Evolutionary conservation across 352 stramenopile species (phyloP).

Genomic region (Phytophthora foliorum): DNA sequence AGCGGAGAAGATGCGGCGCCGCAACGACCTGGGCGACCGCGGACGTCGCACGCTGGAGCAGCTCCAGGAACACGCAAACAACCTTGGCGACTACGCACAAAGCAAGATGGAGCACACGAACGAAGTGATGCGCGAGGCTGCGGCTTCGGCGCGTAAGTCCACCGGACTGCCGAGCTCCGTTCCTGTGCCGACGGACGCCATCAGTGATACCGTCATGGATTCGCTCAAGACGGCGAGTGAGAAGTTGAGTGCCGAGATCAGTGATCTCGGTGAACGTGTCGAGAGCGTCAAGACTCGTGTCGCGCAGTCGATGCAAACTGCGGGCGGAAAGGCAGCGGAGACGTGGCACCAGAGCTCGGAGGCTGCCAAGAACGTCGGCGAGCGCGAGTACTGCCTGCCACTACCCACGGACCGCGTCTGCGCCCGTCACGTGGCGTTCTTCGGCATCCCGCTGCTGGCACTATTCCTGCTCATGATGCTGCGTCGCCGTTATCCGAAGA

Average conservation of each 20-base stretch:
- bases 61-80: slow-evolving; percentile 50
- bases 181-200: slow-evolving; percentile 27
- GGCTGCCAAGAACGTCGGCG: slow-evolving; percentile 48
- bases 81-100: slow-evolving; percentile 56
- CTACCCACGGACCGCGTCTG: slow-evolving; percentile 57
- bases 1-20: slow-evolving; percentile 33
- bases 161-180: slow-evolving; percentile 19
- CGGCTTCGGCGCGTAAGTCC: slow-evolving; percentile 31
- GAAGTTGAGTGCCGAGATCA: slow-evolving; percentile 46
- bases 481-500: slow-evolving; percentile 73
- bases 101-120: slow-evolving; percentile 59
- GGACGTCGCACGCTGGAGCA: slow-evolving; percentile 47
- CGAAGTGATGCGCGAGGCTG: slow-evolving; percentile 48
- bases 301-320: slow-evolving; percentile 50
- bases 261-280: slow-evolving; percentile 38
- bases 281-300: slow-evolving; percentile 67
- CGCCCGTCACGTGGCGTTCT: slow-evolving; percentile 51
- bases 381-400: slow-evolving; percentile 65
- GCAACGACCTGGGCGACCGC: slow-evolving; percentile 23
- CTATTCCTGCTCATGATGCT: slow-evolving; percentile 49
- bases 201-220: slow-evolving; percentile 45
- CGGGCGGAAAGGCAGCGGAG: slow-evolving; percentile 53
- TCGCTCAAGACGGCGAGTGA: slow-evolving; percentile 46
- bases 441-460: slow-evolving; percentile 50
- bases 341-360: slow-evolving; percentile 69